These are phyloP conservation scores for Tetradesmus obliquus DNA, from an alignment of 139 green algal species.

Conservation along the genomic window DNA sequence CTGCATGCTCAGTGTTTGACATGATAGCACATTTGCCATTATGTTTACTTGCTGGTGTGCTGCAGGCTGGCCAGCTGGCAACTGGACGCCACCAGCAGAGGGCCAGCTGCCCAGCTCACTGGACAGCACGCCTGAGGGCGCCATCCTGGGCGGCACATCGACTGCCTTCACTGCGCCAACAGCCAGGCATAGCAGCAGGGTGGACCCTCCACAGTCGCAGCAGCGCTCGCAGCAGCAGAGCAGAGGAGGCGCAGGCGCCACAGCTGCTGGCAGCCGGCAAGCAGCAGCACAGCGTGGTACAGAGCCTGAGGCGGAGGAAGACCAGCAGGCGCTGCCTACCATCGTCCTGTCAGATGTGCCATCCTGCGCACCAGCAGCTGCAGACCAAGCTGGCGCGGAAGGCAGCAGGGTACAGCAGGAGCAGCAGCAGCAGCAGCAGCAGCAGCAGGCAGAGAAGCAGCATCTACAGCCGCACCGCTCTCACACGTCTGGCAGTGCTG, in stretches of 20 bases:
- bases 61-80: slow-evolving; percentile 13
- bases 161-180: neutral
- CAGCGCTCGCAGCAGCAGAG: slow-evolving; percentile 3
- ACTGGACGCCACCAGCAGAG: slow-evolving; percentile 15
- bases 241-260: neutral
- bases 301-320: neutral
- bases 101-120: slow-evolving; percentile 43
- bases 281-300: neutral
- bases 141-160: neutral
- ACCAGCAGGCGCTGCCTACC: slow-evolving; percentile 14
- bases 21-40: neutral
- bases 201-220: neutral
- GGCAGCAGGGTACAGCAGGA: neutral
- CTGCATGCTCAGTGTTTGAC: neutral
- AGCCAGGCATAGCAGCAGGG: slow-evolving; percentile 3
- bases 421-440: slow-evolving; percentile 23
- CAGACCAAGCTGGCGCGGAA: neutral
- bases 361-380: neutral
- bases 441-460: neutral
- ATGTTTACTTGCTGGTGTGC: neutral
- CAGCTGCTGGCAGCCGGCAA: neutral
- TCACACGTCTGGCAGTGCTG: neutral
- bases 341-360: neutral
- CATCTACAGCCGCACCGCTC: neutral
- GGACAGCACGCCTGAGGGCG: slow-evolving; percentile 28